These are phyloP conservation scores for Boletus smithii DNA, from an alignment of 1,284 basidiomycete genomes.

Conservation along the genomic window DNA sequence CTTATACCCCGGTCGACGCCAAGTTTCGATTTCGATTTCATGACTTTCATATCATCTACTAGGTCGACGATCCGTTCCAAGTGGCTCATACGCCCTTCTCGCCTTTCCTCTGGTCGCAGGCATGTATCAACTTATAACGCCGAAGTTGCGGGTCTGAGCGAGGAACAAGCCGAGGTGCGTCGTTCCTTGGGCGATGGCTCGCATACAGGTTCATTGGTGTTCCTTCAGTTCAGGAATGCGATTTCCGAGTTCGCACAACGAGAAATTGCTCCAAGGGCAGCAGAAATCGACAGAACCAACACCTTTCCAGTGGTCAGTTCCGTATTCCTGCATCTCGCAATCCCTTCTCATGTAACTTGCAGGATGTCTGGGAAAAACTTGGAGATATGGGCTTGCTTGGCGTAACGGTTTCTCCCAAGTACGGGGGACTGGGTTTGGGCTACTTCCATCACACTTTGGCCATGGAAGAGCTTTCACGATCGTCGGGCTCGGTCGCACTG, in stretches of 20 bases:
- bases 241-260: constrained; percentile 66
- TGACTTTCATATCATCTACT: constrained; percentile 15
- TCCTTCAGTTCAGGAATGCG: constrained; percentile 70
- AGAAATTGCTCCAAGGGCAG: constrained; percentile 79
- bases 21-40: constrained; percentile 1
- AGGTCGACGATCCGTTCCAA: constrained; percentile 10
- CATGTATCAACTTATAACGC: constrained; percentile 63
- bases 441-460: constrained; percentile 89
- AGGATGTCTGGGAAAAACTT: constrained; percentile 89
- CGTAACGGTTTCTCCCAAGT: constrained; percentile 77
- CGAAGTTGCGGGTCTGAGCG: constrained; percentile 77
- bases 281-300: constrained; percentile 81
- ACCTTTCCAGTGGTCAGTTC: constrained; percentile 66
- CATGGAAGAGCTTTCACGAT: constrained; percentile 89
- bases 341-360: constrained; percentile 7
- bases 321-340: not conserved
- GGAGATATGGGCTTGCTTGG: constrained; percentile 85
- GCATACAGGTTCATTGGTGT: not conserved
- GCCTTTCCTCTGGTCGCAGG: constrained; percentile 6
- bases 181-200: not conserved
- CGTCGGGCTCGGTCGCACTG: constrained; percentile 87
- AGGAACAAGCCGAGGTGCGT: constrained; percentile 79
- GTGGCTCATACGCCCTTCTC: not conserved
- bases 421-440: constrained; percentile 75
- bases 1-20: not conserved